Evolutionary conservation across 805 yeast species (phyloP), one percentile per base, ranked within the genome.

Genomic region (Candida khao-thaluensis): DNA sequence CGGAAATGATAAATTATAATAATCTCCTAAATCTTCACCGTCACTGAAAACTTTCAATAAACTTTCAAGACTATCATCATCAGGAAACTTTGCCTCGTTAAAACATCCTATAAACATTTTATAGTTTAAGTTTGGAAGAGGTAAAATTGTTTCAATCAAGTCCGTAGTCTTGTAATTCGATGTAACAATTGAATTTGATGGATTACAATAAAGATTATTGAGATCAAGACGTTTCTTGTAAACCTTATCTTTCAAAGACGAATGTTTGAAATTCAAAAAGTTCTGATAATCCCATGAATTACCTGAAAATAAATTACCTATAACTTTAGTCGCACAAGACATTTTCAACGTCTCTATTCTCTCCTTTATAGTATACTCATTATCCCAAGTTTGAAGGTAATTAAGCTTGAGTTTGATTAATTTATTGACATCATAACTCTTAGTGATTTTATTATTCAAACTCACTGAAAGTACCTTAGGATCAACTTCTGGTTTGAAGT

Each of bases 341-440:
- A 90, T 84, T 53, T 77, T 78, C 1, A 88, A 70, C 37, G 88
- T 82, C 57, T 90, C 96, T n/a, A 85, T 67, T 44, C 84, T 79
- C 57, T 90, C 97, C 52, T 84, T 79, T 46, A 77, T 71, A 15
- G 75, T 67, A 52, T 81, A 79, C 50, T 86, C 85, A 18, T 74
- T 66, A 48, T 82, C 85, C 88, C 89, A 83, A 3, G 56, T 43
- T 9, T 44, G 29, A 9, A 47, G 35, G 22, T 26, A 40, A 6
- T 28, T 25, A 21, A 44, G 38, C 8, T 30, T 34, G 16, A 41
- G 30, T 23, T 47, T 47, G 12, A 40, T 40, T 22, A 43, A n/a
- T 9, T 30, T 35, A 17, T 47, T 43, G 7, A 43, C 12, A 32
- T 43, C 46, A 30, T 25, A 32, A 18, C 41, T 38, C 23, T 41